Conservation (phyloP, 2,329 filamentous ascomycete genomes). For the Penicillium sp. region DNA sequence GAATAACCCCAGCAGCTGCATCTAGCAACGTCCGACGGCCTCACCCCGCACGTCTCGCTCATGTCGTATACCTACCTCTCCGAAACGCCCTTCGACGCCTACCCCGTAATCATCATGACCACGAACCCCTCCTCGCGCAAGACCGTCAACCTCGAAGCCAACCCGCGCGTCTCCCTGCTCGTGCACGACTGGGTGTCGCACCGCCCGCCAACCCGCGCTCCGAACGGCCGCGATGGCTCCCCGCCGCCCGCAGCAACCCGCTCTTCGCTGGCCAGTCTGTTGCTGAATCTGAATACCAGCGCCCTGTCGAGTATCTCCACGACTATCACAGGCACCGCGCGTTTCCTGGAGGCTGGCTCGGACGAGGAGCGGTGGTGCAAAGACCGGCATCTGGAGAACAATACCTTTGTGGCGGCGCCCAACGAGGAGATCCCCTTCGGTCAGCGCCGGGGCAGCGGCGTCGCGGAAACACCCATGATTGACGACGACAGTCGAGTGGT, state of each 20-base stretch:
- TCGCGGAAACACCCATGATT: slow-evolving; percentile 54
- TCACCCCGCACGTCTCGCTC: slow-evolving; percentile 84
- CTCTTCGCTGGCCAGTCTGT: slow-evolving; percentile 73
- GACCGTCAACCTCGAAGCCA: slow-evolving; percentile 73
- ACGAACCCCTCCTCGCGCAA: slow-evolving; percentile 69
- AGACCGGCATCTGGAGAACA: slow-evolving; percentile 81
- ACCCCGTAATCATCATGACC: slow-evolving; percentile 93
- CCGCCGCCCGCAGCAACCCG: slow-evolving; percentile 59
- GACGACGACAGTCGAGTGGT: slow-evolving; percentile 79
- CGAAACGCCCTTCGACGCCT: slow-evolving; percentile 62
- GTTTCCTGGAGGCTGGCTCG: slow-evolving; percentile 66
- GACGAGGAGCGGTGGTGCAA: slow-evolving; percentile 83
- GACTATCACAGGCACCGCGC: slow-evolving; percentile 86
- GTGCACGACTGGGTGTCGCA: slow-evolving; percentile 98
- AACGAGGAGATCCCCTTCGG: slow-evolving; percentile 49
- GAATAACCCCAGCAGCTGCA: slow-evolving; percentile 63
- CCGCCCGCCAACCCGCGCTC: slow-evolving; percentile 70
- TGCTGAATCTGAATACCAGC: slow-evolving; percentile 87
- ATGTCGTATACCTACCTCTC: slow-evolving; percentile 99
- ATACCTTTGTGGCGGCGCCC: slow-evolving; percentile 65
- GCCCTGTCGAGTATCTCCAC: slow-evolving; percentile 84
- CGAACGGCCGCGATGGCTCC: slow-evolving; percentile 54
- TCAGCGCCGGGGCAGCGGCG: slow-evolving; percentile 27
- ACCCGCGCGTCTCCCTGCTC: slow-evolving; percentile 86
- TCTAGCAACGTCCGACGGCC: slow-evolving; percentile 81